These are phyloP conservation scores for Colletotrichum brevisporum DNA, from an alignment of 2,329 filamentous ascomycete genomes.

Conservation along the genomic window DNA sequence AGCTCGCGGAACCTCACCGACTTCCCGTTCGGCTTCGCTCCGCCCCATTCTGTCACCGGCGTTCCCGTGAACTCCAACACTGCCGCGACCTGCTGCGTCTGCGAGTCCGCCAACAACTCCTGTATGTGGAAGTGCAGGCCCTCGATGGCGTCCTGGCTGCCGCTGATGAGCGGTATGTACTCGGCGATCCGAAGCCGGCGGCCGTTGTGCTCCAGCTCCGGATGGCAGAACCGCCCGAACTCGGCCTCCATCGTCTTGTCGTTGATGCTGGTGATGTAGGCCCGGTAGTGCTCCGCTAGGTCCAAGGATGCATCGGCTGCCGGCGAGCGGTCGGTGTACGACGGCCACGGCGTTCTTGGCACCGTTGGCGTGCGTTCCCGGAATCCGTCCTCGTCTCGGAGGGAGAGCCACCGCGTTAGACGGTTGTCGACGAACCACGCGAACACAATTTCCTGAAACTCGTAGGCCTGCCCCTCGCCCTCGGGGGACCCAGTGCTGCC, in stretches of 20 bases:
- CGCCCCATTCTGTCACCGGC: conserved; percentile 46
- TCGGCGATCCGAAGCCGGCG: conserved; percentile 42
- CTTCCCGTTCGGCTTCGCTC: conserved; percentile 47
- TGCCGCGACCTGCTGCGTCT: conserved; percentile 48
- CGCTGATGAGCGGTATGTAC: conserved; percentile 49
- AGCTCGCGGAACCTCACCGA: conserved; percentile 50
- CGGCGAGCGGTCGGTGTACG: background rate
- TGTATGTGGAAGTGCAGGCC: conserved; percentile 46
- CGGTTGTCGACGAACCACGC: conserved; percentile 7
- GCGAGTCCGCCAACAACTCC: conserved; percentile 48
- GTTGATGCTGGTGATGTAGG: conserved; percentile 52
- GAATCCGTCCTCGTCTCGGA: conserved; percentile 17
- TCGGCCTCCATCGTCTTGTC: conserved; percentile 44
- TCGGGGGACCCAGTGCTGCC: background rate
- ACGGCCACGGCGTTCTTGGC: background rate
- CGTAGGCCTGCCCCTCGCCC: background rate
- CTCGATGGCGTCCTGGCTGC: conserved; percentile 46
- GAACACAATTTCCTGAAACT: conserved; percentile 21
- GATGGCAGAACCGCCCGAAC: conserved; percentile 47
- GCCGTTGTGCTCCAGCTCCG: conserved; percentile 48
- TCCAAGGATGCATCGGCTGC: background rate
- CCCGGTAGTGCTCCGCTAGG: conserved; percentile 43
- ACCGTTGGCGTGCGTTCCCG: background rate
- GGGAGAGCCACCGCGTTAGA: conserved; percentile 6
- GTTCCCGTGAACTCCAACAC: conserved; percentile 49